These are phyloP conservation scores for Vaucheria bursata DNA, from an alignment of 352 stramenopile genomes.

Conservation along the genomic window DNA sequence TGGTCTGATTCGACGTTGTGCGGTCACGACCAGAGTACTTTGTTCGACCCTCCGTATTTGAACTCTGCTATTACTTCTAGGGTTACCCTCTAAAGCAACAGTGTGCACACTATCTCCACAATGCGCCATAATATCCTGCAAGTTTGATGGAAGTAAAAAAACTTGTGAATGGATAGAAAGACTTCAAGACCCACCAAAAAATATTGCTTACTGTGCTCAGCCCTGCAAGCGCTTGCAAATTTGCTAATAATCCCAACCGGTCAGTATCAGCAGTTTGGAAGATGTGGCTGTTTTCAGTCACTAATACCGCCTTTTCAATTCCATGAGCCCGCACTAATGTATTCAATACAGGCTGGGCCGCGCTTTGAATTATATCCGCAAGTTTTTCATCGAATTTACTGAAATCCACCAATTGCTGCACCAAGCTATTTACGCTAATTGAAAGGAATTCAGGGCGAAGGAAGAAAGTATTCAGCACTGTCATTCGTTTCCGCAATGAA, in stretches of 20 bases:
- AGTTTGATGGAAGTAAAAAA: too few species aligned
- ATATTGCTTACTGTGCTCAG: constrained; percentile 63
- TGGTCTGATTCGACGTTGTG: neutral
- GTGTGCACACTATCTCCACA: constrained; percentile 64
- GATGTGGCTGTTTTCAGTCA: constrained; percentile 60
- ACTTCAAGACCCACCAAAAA: too few species aligned
- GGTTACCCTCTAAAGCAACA: constrained; percentile 71
- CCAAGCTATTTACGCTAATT: constrained; percentile 36
- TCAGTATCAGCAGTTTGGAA: constrained; percentile 68
- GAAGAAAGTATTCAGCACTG: too few species aligned
- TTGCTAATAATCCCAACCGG: constrained; percentile 75
- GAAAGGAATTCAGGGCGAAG: too few species aligned
- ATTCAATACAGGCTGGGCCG: constrained; percentile 66
- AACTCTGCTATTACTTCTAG: constrained; percentile 63
- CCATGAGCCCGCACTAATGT: constrained; percentile 74
- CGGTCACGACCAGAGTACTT: constrained; percentile 68
- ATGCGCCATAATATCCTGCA: constrained; percentile 58
- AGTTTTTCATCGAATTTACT: constrained; percentile 76
- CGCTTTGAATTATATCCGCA: constrained; percentile 64
- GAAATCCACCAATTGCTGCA: constrained; percentile 77
- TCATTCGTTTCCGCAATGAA: too few species aligned
- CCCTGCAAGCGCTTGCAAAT: constrained; percentile 72
- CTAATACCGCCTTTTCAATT: constrained; percentile 74
- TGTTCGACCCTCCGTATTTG: constrained; percentile 70
- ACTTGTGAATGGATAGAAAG: neutral